Percentiles rank a stretch among this genome's conserved stretches.
phyloP scores from a whole-genome alignment of 2,329 filamentous ascomycete species.

The Ascochyta viciae-villosae region DNA sequence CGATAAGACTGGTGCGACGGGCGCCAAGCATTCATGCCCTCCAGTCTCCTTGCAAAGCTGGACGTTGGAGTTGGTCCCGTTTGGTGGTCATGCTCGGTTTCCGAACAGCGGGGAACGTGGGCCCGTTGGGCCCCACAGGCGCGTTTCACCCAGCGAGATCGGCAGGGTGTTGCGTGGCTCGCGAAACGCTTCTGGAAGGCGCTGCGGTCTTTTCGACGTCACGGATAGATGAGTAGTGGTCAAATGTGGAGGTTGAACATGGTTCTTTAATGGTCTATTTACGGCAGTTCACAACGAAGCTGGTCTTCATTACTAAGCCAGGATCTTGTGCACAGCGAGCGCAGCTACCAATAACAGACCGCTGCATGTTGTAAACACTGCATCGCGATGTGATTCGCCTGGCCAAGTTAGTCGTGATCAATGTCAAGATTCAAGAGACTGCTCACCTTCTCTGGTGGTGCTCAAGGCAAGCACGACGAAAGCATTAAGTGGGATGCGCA shows the following conservation, averaged over 20 bases:
- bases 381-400: conserved; percentile 42
- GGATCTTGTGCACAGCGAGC: conserved; percentile 34
- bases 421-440: neutral
- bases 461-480: conserved; percentile 45
- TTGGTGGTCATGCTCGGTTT: conserved; percentile 15
- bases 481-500: conserved; percentile 65
- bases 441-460: conserved; percentile 41
- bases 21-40: conserved; percentile 11
- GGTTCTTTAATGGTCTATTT: conserved; percentile 6
- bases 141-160: conserved; percentile 16
- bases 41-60: conserved; percentile 5
- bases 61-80: neutral
- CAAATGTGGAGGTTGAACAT: conserved; percentile 3
- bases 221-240: conserved; percentile 2
- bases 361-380: conserved; percentile 41
- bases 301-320: conserved; percentile 20
- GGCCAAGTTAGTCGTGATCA: conserved; percentile 13
- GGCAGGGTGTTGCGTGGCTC: conserved; percentile 12
- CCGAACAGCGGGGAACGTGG: conserved; percentile 20
- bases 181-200: conserved; percentile 12
- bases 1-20: conserved; percentile 13
- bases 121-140: conserved; percentile 8
- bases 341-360: conserved; percentile 37
- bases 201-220: conserved; percentile 4
- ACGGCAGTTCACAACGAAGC: conserved; percentile 14